Percentiles rank a stretch among this genome's conserved stretches.
phyloP scores from a whole-genome alignment of 495 filamentous ascomycete species.

The Penicillium canescens region DNA sequence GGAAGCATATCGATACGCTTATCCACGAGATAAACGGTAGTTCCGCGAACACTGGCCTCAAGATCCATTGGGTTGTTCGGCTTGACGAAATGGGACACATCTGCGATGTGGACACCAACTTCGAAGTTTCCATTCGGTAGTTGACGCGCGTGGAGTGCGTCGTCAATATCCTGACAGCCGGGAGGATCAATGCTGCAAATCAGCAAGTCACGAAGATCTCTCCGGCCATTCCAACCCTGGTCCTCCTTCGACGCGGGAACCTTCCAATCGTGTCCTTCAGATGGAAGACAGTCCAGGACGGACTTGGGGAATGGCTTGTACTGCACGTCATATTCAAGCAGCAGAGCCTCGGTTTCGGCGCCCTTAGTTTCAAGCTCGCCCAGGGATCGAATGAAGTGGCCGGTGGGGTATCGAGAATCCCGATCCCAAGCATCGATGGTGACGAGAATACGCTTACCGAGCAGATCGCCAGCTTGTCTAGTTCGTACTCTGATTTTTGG shows the following conservation, averaged over 20 bases:
- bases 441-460: conserved; percentile 92
- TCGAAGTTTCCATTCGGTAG: conserved; percentile 94
- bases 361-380: conserved; percentile 94
- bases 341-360: conserved; percentile 91
- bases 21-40: conserved; percentile 96
- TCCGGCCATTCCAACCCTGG: conserved; percentile 79
- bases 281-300: conserved; percentile 88
- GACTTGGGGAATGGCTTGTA: conserved; percentile 96
- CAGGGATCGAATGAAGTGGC: conserved; percentile 90
- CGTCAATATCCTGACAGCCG: conserved; percentile 97
- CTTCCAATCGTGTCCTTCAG: conserved; percentile 91
- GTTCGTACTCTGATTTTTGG: conserved; percentile 94
- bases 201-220: conserved; percentile 80
- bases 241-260: conserved; percentile 76
- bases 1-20: conserved; percentile 99
- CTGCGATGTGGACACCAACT: conserved; percentile 98
- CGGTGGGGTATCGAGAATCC: conserved; percentile 85
- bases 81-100: conserved; percentile 97
- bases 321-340: conserved; percentile 95
- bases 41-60: conserved; percentile 90
- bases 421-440: conserved; percentile 95
- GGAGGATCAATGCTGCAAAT: conserved; percentile 98
- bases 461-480: conserved; percentile 79
- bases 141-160: conserved; percentile 83
- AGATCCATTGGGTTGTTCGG: conserved; percentile 96